Percentiles rank a stretch among this genome's conserved stretches.
phyloP scores from a whole-genome alignment of 768 basidiomycete genomes.

The Basidioascus undulatus region DNA sequence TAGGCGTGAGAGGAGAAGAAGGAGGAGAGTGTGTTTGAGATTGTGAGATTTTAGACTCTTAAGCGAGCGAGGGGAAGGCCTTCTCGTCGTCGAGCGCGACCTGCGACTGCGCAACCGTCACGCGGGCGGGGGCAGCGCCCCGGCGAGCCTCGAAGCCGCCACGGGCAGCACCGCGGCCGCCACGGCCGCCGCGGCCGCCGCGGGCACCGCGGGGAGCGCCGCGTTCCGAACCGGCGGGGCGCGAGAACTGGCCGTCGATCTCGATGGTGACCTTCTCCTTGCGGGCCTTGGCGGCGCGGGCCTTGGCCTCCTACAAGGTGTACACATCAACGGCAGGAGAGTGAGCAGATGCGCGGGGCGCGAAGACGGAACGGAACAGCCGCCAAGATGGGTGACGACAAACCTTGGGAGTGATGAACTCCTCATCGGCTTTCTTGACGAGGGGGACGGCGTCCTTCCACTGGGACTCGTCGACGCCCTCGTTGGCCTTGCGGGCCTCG shows the following conservation, averaged over 20 bases:
- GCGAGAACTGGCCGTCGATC: constrained; percentile 71
- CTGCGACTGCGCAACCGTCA: no score
- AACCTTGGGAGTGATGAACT: constrained; percentile 80
- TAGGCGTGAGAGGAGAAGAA: no score
- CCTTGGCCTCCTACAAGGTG: constrained; percentile 30
- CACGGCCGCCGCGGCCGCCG: constrained; percentile 34
- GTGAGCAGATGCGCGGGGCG: neutral
- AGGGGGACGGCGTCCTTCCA: constrained; percentile 17
- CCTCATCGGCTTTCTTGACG: constrained; percentile 46
- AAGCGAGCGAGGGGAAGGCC: constrained; percentile 62
- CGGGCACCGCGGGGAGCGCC: constrained; percentile 26
- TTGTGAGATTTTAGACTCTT: no score
- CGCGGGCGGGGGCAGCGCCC: constrained; percentile 13
- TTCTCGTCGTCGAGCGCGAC: constrained; percentile 59
- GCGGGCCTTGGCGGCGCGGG: constrained; percentile 43
- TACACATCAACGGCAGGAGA: constrained; percentile 2
- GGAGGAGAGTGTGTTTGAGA: no score
- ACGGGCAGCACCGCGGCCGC: constrained; percentile 24
- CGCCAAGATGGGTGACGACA: constrained; percentile 7
- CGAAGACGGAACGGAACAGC: neutral
- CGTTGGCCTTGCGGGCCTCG: constrained; percentile 57
- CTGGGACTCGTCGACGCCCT: constrained; percentile 35
- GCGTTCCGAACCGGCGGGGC: constrained; percentile 33
- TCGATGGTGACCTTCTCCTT: constrained; percentile 79
- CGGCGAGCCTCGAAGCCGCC: constrained; percentile 23